Base-by-base conservation (phyloP, 2,329 filamentous ascomycete species). In the Hawksworthiomyces lignivorus region DNA sequence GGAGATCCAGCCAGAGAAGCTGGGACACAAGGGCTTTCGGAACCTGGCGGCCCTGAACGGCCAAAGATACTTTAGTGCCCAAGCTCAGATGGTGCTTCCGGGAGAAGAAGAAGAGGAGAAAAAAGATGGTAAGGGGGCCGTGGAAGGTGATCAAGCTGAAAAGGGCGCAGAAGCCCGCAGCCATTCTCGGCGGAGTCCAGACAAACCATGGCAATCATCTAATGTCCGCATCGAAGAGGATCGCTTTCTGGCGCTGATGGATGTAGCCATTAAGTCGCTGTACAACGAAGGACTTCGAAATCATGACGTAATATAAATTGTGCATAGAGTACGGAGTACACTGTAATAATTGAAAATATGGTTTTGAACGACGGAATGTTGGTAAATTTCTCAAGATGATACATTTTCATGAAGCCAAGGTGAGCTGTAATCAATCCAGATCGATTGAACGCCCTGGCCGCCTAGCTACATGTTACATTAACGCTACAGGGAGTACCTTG, bases 31-130 rank as follows among this genome's bases (percentile, higher is more conserved):
- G 40, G 63, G 62, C 1, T 70, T 68, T 45, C 56, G 61, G n/a
- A 68, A 69, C 48, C 45, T 69, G 3, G 65, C 65, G 3, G 52
- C 50, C 19, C 56, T 68, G 52, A 49, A 53, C 9, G 60, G 60
- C 0, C 55, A 61, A 12, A 48, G 44, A 6, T 69, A 68, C 52
- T 64, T 66, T 35, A 54, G 56, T 26, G 53, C 56, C 4, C 60
- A 67, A 47, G 60, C 36, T 3, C 18, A 32, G 18, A 46, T 47
- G 10, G 44, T 47, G 4, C 22, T 9, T 2, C 38, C 28, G 0
- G 44, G 27, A 1, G 34, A 41, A 22, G 39, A 30, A n/a, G 45
- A 39, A 7, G 24, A 44, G 21, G 15, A 15, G 7, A 21, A 20
- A 19, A 21, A 26, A 3, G 33, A n/a, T 5, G 20, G n/a, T n/a